Evolutionary conservation across 805 yeast genomes (phyloP).

Genomic region (Wickerhamiella spandovensis): DNA sequence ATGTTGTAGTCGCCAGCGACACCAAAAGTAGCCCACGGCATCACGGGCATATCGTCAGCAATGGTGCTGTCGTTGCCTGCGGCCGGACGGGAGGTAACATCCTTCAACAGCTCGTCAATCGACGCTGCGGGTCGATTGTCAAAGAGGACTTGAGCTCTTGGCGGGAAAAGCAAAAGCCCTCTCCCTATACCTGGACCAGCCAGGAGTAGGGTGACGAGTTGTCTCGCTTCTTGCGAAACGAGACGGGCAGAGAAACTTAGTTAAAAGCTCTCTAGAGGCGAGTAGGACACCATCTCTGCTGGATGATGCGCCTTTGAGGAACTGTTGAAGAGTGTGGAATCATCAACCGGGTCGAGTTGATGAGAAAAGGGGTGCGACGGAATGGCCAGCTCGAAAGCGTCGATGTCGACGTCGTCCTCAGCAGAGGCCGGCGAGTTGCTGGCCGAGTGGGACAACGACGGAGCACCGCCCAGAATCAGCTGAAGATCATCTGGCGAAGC

Average conservation of each 20-base stretch:
- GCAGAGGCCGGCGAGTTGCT: conserved; percentile 7
- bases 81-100: conserved; percentile 14
- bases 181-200: neutral
- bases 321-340: conserved; percentile 11
- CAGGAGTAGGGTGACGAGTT: neutral
- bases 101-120: conserved; percentile 19
- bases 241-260: neutral
- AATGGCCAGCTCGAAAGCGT: neutral
- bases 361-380: neutral
- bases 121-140: conserved; percentile 22
- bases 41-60: conserved; percentile 4
- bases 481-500: conserved; percentile 7
- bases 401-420: conserved; percentile 5
- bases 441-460: conserved; percentile 7
- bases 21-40: conserved; percentile 13
- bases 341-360: conserved; percentile 6
- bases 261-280: neutral
- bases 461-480: conserved; percentile 1
- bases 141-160: conserved; percentile 9
- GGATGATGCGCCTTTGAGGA: conserved; percentile 23
- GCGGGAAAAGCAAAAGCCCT: neutral
- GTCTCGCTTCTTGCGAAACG: neutral
- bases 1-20: conserved; percentile 16
- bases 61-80: conserved; percentile 13
- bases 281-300: conserved; percentile 20